These are phyloP conservation scores for Pythium brachiatum DNA, from an alignment of 352 stramenopile genomes.

Conservation along the genomic window DNA sequence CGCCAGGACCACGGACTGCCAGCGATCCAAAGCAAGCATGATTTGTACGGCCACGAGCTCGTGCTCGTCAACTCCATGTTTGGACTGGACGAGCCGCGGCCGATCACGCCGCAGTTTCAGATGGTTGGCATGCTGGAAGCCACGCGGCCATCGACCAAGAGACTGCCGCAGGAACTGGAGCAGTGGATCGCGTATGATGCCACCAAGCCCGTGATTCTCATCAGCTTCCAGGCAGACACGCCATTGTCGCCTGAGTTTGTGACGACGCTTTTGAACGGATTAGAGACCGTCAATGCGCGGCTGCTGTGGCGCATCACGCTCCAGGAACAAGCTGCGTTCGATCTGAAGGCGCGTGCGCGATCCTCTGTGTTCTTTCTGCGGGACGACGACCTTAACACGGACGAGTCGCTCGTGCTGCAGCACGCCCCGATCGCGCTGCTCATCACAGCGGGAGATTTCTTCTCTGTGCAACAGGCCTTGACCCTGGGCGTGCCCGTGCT, in stretches of 20 bases:
- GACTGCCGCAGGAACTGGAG: conserved; percentile 13
- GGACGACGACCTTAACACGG: conserved; percentile 27
- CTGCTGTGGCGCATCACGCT: conserved; percentile 62
- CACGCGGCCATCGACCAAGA: conserved; percentile 16
- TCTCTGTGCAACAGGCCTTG: conserved; percentile 61
- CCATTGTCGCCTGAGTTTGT: conserved; percentile 56
- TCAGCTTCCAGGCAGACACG: conserved; percentile 53
- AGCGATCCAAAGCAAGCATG: conserved; percentile 45
- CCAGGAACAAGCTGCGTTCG: conserved; percentile 55
- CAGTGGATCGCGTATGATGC: conserved; percentile 14
- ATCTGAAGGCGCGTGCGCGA: conserved; percentile 41
- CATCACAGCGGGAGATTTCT: conserved; percentile 60
- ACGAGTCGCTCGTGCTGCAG: conserved; percentile 46
- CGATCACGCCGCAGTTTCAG: conserved; percentile 72
- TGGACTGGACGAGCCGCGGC: conserved; percentile 73
- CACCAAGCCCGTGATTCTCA: conserved; percentile 41
- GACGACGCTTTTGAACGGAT: conserved; percentile 43
- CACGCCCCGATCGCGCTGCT: conserved; percentile 40
- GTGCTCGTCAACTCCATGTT: conserved; percentile 85
- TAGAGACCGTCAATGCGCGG: conserved; percentile 49
- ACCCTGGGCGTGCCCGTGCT: conserved; percentile 58
- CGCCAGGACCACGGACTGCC: conserved; percentile 50
- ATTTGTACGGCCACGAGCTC: conserved; percentile 54
- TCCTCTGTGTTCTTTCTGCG: conserved; percentile 55
- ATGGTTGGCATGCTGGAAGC: conserved; percentile 67